phyloP scores from a whole-genome alignment of 2,329 filamentous ascomycete species.

The Aspergillus tamarii region DNA sequence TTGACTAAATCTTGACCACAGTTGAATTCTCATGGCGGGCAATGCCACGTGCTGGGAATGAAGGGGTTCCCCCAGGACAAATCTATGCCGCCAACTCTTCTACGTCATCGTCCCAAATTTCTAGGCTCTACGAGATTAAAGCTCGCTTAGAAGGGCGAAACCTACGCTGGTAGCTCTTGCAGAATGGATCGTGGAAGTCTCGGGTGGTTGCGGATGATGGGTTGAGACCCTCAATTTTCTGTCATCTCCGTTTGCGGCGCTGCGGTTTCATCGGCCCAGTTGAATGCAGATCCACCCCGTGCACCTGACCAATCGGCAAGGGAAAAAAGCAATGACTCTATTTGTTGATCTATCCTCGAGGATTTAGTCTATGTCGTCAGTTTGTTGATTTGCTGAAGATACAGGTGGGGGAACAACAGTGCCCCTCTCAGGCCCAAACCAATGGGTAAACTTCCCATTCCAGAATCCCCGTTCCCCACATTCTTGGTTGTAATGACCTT shows the following conservation, averaged over 20 bases:
- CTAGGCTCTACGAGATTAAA: neutral
- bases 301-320: neutral
- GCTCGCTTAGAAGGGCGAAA: too few species aligned
- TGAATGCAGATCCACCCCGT: neutral
- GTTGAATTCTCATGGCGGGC: neutral
- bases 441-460: constrained; percentile 13
- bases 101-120: neutral
- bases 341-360: neutral
- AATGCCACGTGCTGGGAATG: neutral
- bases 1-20: neutral
- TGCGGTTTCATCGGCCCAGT: constrained; percentile 21
- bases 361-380: neutral
- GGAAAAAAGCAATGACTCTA: neutral
- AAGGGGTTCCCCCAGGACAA: constrained; percentile 2
- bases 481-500: constrained; percentile 15
- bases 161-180: neutral
- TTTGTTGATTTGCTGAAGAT: neutral
- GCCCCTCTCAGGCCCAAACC: neutral
- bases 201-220: constrained; percentile 3
- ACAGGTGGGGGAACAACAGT: neutral
- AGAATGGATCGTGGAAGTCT: neutral
- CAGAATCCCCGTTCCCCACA: constrained; percentile 18
- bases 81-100: neutral
- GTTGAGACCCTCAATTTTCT: too few species aligned
- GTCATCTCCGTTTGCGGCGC: constrained; percentile 21